Base-by-base conservation (phyloP, 805 yeast species). In the Citeromyces matritensis region DNA sequence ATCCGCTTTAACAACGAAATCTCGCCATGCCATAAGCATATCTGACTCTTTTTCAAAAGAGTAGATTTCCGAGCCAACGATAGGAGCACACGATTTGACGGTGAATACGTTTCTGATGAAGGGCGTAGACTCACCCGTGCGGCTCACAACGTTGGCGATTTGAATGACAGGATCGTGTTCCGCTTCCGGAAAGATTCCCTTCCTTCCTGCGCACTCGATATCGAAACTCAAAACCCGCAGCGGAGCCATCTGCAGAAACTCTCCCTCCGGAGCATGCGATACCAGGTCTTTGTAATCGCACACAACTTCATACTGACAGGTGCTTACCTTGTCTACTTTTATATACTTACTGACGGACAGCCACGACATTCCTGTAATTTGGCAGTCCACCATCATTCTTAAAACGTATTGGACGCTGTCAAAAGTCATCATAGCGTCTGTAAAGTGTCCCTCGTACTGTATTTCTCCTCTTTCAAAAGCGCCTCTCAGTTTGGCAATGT, bases 171-270 rank as follows among this genome's bases (percentile, higher is more conserved):
- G 80, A 57, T 91, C 99, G 30, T 72, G 67, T 38, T 80, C 80
- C 2, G 99, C 78, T 47, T 91, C 98, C 1, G 99, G 98, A 51
- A 91, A 91, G 9, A 91, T 69, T 33, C 98, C 98, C 40, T 83
- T 80, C 54, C 99, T 72, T 29, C 98, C 98, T 3, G 98, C 91
- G 66, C 99, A 91, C 55, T 91, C 99, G 38, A 91, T 91, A 63
- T 91, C 99, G 51, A 91, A 88, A 8, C 96, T 85, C 41, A 91
- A 60, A 30, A 91, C 75, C 45, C 99, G 76, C 37, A 91, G 62
- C 0, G 98, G 98, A 1, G 98, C 97, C 58, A 81, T 77, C 41
- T 74, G 78, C 24, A 84, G 68, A 86, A 93, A 93, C 37, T 86
- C 85, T 4, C 95, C 96, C 48, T 88, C 97, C 0, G 95, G 67